phyloP scores from a whole-genome alignment of 2,329 filamentous ascomycete species.

The Colletotrichum kahawae region DNA sequence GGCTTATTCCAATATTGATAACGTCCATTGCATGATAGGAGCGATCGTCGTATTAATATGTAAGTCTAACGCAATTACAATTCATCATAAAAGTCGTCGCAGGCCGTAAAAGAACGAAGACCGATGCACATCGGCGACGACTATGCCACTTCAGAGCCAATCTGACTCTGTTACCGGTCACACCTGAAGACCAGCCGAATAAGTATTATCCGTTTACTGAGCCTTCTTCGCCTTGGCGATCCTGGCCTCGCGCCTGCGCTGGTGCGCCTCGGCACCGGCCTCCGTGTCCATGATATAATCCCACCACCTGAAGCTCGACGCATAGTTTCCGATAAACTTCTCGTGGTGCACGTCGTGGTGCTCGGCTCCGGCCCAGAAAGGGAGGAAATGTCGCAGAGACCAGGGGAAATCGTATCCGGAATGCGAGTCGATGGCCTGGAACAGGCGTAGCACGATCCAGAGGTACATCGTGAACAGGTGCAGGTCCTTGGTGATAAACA shows the following conservation, averaged over 20 bases:
- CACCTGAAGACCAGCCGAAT: neutral
- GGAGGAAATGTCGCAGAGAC: conserved; percentile 92
- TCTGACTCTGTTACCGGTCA: neutral
- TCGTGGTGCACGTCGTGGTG: conserved; percentile 98
- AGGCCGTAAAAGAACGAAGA: neutral
- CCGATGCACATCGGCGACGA: neutral
- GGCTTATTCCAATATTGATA: neutral
- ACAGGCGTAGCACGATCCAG: conserved; percentile 91
- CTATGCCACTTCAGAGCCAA: neutral
- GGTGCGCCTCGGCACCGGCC: conserved; percentile 84
- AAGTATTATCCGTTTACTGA: conserved; percentile 53
- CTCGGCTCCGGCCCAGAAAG: conserved; percentile 96
- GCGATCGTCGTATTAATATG: neutral
- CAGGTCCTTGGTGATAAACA: conserved; percentile 80
- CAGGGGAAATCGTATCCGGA: conserved; percentile 98
- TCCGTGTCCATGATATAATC: conserved; percentile 94
- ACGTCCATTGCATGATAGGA: neutral
- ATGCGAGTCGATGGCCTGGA: conserved; percentile 98
- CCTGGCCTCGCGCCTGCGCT: conserved; percentile 82
- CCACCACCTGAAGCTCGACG: conserved; percentile 99
- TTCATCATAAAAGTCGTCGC: neutral
- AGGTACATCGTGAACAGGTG: conserved; percentile 98
- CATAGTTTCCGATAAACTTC: conserved; percentile 97
- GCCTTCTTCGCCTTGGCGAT: conserved; percentile 72
- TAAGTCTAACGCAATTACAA: neutral